These are phyloP conservation scores for Trametes elegans DNA, from an alignment of 768 basidiomycete genomes.

Conservation along the genomic window DNA sequence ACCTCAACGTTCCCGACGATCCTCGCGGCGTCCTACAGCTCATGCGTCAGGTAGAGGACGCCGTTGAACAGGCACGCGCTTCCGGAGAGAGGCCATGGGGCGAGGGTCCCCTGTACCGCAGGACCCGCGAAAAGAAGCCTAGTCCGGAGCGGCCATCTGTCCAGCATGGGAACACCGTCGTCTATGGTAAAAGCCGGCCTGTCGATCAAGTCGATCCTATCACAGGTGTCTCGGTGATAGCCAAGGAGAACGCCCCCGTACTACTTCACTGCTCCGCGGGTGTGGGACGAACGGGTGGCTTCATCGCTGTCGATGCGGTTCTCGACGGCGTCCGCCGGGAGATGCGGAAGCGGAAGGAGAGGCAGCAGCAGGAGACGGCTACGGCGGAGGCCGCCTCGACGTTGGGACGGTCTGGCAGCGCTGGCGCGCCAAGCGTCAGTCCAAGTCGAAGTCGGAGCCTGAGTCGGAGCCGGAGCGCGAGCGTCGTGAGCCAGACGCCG, in stretches of 20 bases:
- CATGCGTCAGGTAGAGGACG: constrained; percentile 63
- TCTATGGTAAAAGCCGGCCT: not conserved
- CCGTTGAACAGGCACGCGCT: constrained; percentile 25
- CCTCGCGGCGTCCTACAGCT: constrained; percentile 73
- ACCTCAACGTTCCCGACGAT: constrained; percentile 91
- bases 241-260: constrained; percentile 57
- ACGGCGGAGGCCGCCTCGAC: constrained; percentile 11
- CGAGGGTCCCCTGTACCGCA: constrained; percentile 23
- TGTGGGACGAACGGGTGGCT: constrained; percentile 92
- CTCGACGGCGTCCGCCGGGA: constrained; percentile 71
- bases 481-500: constrained; percentile 3
- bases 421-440: constrained; percentile 24
- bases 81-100: constrained; percentile 24
- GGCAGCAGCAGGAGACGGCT: constrained; percentile 6
- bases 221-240: constrained; percentile 56
- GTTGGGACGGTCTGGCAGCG: constrained; percentile 1
- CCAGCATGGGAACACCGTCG: not conserved
- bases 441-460: constrained; percentile 3
- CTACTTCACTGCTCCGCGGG: constrained; percentile 92
- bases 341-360: constrained; percentile 38
- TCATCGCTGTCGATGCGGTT: constrained; percentile 87
- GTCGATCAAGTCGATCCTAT: constrained; percentile 45
- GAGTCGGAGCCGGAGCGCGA: constrained; percentile 20
- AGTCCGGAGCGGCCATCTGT: not conserved
- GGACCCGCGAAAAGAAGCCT: not conserved